Conservation (phyloP, 2,329 filamentous ascomycete genomes). For the Cercospora nicotianae region DNA sequence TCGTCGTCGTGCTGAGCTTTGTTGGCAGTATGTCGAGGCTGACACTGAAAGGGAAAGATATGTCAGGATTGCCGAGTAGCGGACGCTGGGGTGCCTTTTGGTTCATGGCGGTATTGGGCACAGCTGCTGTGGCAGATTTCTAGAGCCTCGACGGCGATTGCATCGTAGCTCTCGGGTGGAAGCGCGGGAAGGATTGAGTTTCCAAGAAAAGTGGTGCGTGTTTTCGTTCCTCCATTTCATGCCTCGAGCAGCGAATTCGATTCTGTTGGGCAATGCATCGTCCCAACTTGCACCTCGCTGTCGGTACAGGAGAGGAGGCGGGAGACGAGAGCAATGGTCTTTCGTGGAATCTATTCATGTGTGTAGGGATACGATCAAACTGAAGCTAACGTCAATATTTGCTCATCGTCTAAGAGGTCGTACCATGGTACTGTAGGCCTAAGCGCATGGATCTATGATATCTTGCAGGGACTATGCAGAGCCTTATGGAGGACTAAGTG, state of each 20-base stretch:
- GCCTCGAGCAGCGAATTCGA: background rate
- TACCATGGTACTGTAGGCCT: background rate
- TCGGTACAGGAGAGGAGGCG: background rate
- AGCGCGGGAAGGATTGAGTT: background rate
- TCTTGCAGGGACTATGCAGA: background rate
- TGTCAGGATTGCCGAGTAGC: background rate
- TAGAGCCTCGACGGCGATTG: background rate
- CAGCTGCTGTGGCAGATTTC: slow-evolving; percentile 10
- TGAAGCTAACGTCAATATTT: background rate
- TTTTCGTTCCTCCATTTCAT: background rate
- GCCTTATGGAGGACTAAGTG: background rate
- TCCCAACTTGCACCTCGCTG: too few species aligned
- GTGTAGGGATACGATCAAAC: background rate
- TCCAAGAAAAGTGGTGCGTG: background rate
- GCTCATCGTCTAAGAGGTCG: background rate
- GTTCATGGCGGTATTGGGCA: slow-evolving; percentile 18
- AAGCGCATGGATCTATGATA: background rate
- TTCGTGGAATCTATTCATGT: background rate
- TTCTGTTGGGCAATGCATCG: background rate
- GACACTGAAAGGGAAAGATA: slow-evolving; percentile 19
- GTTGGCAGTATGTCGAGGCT: slow-evolving; percentile 16
- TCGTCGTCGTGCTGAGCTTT: slow-evolving; percentile 17
- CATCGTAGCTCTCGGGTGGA: background rate
- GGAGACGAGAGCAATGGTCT: background rate
- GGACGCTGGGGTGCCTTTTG: slow-evolving; percentile 21